Evolutionary conservation across 116 monocot genomes (phyloP), one percentile per base, ranked within the genome.

Genomic region (Phalaenopsis hybrid): DNA sequence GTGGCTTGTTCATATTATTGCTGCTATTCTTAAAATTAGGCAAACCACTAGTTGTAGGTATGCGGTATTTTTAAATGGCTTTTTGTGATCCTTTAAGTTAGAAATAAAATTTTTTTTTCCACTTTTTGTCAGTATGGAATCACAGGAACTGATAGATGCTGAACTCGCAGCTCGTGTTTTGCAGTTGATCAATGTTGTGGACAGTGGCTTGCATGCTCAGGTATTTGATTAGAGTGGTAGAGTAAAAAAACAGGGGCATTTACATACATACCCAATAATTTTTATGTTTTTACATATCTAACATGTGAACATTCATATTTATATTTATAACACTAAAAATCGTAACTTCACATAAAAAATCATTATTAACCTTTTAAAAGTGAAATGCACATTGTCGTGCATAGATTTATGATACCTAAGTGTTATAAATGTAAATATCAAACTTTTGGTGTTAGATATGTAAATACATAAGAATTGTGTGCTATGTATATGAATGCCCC

Each of bases 111-210:
- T 50, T 44, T 76, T 78, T 10, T 34, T 77, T 59, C 28, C 77
- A 69, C 74, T 5, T 17, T 50, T 8, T 70, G 83, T 77, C 82
- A 99, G 93, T 82, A 73, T 79, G 63, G 99, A 99, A 74, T 89
- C 95, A 69, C 95, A 99, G 73, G 99, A 99, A 85, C 23, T 92
- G 78, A 90, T 95, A 84, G 99, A 99, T 91, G 99, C 99, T 65
- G 99, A 99, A 81, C 99, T 99, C 85, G 92, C 99, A 69, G 99
- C 95, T 78, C 95, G 89, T 84, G 99, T 99, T 80, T 86, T 99
- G 65, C 95, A 92, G 84, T 84, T 99, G 79, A 99, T 99, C 80
- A 99, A 90, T 84, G 81, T 95, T 43, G 92, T 87, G 9, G 99
- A 99, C 78, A 95, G 85, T 79, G 99, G 95, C 44, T 81, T 99